A percentile compares a stretch with the other conserved stretches of the same genome.
These are phyloP conservation scores for Conringia planisiliqua DNA, from an alignment of 345 rosid genomes.

Conservation along the genomic window DNA sequence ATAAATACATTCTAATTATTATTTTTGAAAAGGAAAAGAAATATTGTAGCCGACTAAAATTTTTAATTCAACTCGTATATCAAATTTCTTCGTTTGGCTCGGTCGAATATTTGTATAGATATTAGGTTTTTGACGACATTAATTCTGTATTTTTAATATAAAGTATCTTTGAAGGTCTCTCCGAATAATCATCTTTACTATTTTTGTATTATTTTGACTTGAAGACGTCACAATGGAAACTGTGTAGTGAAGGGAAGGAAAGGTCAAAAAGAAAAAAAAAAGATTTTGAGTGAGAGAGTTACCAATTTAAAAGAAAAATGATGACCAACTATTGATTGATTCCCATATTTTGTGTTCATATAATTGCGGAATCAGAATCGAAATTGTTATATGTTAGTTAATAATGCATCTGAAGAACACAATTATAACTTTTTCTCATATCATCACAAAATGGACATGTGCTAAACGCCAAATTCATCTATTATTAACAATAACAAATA, in stretches of 20 bases:
- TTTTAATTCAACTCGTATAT: background rate
- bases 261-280: background rate
- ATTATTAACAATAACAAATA: background rate
- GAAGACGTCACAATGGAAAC: slow-evolving; percentile 4
- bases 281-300: background rate
- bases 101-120: background rate
- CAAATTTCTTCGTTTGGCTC: background rate
- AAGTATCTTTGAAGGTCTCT: background rate
- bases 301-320: background rate
- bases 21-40: background rate
- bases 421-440: background rate
- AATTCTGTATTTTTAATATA: background rate
- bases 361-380: background rate
- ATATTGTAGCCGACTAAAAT: background rate
- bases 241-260: background rate
- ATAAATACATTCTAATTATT: background rate
- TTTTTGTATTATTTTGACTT: slow-evolving; percentile 23
- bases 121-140: background rate
- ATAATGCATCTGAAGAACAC: background rate
- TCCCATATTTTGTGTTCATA: background rate
- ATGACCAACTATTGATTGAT: background rate
- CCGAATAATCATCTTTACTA: background rate
- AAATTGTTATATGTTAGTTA: background rate
- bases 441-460: background rate
- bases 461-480: background rate